Evolutionary conservation across 1,284 basidiomycete species (phyloP).

Genomic region (Tylopilus sp.): DNA sequence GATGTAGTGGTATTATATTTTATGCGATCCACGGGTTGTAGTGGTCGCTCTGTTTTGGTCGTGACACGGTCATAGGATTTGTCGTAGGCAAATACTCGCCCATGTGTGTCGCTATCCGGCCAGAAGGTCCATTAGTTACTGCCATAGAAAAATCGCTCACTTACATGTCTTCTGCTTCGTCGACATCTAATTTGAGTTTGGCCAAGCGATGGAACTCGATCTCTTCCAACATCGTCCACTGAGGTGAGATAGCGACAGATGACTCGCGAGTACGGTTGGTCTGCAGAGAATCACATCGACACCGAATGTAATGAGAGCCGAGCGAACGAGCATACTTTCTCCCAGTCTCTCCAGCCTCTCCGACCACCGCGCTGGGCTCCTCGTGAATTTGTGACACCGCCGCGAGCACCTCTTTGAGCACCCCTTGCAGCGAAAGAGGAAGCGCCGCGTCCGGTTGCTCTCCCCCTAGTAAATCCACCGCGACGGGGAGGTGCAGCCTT

Average conservation of each 20-base stretch:
- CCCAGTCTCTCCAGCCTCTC: constrained; percentile 91
- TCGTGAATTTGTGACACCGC: constrained; percentile 42
- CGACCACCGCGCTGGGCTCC: constrained; percentile 64
- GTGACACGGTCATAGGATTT: constrained; percentile 95
- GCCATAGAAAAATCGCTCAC: constrained; percentile 30
- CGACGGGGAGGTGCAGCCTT: constrained; percentile 64
- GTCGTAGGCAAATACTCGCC: constrained; percentile 91
- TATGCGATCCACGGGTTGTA: constrained; percentile 92
- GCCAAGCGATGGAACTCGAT: constrained; percentile 93
- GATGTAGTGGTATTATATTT: constrained; percentile 98
- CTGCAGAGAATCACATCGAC: constrained; percentile 38
- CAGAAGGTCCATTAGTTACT: constrained; percentile 5
- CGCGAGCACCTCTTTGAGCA: constrained; percentile 40
- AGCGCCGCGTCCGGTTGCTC: constrained; percentile 45
- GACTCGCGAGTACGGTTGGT: constrained; percentile 89
- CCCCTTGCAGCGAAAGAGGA: constrained; percentile 45
- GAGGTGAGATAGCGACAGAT: constrained; percentile 87
- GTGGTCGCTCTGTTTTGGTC: constrained; percentile 86
- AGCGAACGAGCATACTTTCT: constrained; percentile 60
- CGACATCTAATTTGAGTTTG: constrained; percentile 91
- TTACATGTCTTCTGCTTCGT: constrained; percentile 84
- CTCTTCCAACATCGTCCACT: constrained; percentile 95
- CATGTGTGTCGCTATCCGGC: constrained; percentile 71
- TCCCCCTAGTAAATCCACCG: constrained; percentile 61
- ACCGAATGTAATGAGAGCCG: background rate